phyloP scores from a whole-genome alignment of 1,284 basidiomycete genomes.

The Rhodotorula sp. region DNA sequence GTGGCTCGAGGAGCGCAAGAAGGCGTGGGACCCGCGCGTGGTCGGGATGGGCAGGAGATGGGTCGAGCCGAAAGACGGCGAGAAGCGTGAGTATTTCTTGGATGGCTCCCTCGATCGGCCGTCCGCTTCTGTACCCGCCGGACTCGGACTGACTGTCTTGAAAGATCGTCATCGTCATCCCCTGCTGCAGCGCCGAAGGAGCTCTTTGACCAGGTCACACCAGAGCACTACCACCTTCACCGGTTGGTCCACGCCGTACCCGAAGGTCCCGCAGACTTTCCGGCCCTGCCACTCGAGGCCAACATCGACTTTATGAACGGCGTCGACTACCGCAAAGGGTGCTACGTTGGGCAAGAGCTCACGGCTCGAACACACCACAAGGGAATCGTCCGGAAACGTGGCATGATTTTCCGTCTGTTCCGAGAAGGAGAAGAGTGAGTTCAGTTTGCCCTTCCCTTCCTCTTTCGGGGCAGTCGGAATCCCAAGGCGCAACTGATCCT shows the following conservation, averaged over 20 bases:
- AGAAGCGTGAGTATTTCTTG: conserved; percentile 19
- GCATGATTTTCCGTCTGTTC: conserved; percentile 68
- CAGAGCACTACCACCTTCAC: conserved; percentile 65
- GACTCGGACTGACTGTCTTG: neutral
- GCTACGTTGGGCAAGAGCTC: conserved; percentile 96
- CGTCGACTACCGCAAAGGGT: conserved; percentile 96
- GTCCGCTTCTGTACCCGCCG: no score
- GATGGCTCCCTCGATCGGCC: no score
- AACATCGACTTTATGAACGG: conserved; percentile 92
- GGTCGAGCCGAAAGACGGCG: conserved; percentile 10
- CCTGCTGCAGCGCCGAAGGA: conserved; percentile 16
- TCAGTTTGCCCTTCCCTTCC: neutral
- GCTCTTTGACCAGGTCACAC: conserved; percentile 19
- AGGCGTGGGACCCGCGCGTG: conserved; percentile 65
- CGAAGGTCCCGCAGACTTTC: conserved; percentile 78
- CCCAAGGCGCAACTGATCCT: neutral
- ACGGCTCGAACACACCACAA: conserved; percentile 96
- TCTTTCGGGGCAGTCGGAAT: neutral
- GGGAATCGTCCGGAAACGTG: conserved; percentile 85
- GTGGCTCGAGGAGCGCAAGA: conserved; percentile 47
- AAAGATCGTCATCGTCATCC: neutral
- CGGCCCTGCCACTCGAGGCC: conserved; percentile 86
- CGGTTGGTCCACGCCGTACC: conserved; percentile 81
- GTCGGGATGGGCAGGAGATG: conserved; percentile 71
- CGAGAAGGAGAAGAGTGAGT: conserved; percentile 39